Evolutionary conservation across 2,329 filamentous ascomycete species (phyloP).

Genomic region (Xylariales sp.): DNA sequence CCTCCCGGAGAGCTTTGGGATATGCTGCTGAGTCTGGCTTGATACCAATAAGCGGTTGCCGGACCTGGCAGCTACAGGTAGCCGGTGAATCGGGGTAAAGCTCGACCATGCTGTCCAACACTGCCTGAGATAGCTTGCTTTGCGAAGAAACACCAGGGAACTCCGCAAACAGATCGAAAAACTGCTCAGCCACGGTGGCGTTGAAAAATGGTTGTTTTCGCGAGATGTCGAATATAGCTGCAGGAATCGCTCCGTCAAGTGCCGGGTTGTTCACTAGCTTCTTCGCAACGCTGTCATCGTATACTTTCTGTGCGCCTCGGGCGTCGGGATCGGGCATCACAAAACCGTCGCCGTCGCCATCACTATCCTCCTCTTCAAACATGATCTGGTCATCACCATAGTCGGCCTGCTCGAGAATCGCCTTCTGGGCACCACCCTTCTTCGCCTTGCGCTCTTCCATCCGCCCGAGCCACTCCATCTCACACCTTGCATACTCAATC

Average conservation of each 20-base stretch:
- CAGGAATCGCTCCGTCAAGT: slow-evolving; percentile 86
- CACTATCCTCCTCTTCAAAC: slow-evolving; percentile 38
- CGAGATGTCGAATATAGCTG: slow-evolving; percentile 85
- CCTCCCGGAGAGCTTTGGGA: slow-evolving; percentile 63
- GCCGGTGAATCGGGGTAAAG: slow-evolving; percentile 56
- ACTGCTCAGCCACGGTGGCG: slow-evolving; percentile 62
- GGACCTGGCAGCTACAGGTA: slow-evolving; percentile 67
- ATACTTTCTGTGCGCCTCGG: slow-evolving; percentile 37
- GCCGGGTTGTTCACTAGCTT: slow-evolving; percentile 72
- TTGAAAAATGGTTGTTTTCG: slow-evolving; percentile 72
- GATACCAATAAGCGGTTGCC: slow-evolving; percentile 64
- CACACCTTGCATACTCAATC: slow-evolving; percentile 85
- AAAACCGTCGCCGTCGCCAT: slow-evolving; percentile 35
- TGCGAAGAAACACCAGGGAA: slow-evolving; percentile 66
- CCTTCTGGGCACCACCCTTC: slow-evolving; percentile 36
- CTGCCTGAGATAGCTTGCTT: slow-evolving; percentile 65
- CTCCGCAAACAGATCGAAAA: slow-evolving; percentile 73
- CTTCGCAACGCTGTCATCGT: slow-evolving; percentile 37
- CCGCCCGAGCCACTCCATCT: slow-evolving; percentile 87
- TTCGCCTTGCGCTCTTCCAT: slow-evolving; percentile 65
- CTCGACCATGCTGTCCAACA: slow-evolving; percentile 60
- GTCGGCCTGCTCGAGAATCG: slow-evolving; percentile 50
- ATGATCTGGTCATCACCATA: slow-evolving; percentile 43
- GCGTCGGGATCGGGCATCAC: slow-evolving; percentile 40
- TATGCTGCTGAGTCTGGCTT: slow-evolving; percentile 63